phyloP scores from a whole-genome alignment of 345 rosid genomes.

The Populus tremula region DNA sequence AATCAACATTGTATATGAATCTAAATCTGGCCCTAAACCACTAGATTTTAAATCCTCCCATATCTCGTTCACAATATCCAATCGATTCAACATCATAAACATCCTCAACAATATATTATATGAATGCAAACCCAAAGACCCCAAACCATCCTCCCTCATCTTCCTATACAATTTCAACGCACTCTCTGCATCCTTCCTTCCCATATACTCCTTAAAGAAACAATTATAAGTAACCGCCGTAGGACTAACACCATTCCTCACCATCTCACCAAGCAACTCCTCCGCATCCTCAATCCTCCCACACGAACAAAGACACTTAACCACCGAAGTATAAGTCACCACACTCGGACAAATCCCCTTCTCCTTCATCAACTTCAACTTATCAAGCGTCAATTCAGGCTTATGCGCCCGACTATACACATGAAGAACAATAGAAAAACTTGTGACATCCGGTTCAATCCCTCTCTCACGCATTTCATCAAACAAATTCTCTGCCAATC shows the following conservation, averaged over 20 bases:
- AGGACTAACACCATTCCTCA: conserved; percentile 52
- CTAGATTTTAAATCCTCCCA: conserved; percentile 68
- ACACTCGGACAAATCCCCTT: conserved; percentile 60
- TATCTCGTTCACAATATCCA: conserved; percentile 56
- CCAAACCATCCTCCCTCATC: conserved; percentile 51
- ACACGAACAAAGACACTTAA: conserved; percentile 81
- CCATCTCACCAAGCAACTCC: conserved; percentile 68
- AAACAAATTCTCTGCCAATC: conserved; percentile 66
- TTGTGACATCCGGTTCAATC: conserved; percentile 76
- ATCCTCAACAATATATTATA: conserved; percentile 65
- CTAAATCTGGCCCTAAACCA: conserved; percentile 69
- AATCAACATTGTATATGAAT: conserved; percentile 68
- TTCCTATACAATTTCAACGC: conserved; percentile 70
- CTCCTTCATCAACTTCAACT: conserved; percentile 63
- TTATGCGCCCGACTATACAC: conserved; percentile 81
- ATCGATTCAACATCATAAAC: conserved; percentile 51
- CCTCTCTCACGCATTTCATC: conserved; percentile 77
- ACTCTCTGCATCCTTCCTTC: conserved; percentile 60
- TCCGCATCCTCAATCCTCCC: conserved; percentile 65
- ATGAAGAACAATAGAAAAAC: conserved; percentile 72
- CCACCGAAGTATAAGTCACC: conserved; percentile 65
- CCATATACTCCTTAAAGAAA: conserved; percentile 81
- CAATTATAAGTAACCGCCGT: conserved; percentile 70
- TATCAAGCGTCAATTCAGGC: conserved; percentile 66
- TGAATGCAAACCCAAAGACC: conserved; percentile 46